phyloP scores from a whole-genome alignment of 139 green algal genomes.

The Parachlorella kessleri region DNA sequence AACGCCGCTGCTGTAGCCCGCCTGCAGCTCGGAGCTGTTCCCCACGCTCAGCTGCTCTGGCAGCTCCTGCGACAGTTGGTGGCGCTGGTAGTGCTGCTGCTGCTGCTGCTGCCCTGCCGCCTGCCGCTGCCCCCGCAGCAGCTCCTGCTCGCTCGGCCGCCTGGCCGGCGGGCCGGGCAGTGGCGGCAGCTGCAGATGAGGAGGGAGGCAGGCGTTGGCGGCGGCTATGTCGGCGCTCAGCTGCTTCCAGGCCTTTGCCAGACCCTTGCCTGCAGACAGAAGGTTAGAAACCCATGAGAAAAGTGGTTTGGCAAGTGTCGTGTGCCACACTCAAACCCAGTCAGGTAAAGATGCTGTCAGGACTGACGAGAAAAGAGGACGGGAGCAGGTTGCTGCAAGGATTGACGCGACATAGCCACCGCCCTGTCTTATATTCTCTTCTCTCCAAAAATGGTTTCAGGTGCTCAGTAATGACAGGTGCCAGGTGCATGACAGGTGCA shows the following conservation, averaged over 20 bases:
- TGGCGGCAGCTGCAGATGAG: conserved; percentile 30
- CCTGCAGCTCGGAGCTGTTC: no score
- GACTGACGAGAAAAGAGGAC: no score
- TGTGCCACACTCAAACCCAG: background rate
- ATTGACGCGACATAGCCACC: no score
- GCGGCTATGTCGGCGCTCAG: conserved; percentile 48
- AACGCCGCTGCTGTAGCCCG: no score
- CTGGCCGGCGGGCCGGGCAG: background rate
- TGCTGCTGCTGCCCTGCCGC: background rate
- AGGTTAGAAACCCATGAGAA: background rate
- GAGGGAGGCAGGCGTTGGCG: conserved; percentile 45
- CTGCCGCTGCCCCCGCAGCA: background rate
- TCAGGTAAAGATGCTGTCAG: no score
- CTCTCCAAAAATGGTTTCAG: background rate
- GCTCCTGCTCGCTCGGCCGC: background rate
- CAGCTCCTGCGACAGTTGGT: background rate
- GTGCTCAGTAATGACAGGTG: background rate
- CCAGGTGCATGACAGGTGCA: background rate
- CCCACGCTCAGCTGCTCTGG: background rate
- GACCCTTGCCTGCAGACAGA: conserved; percentile 18
- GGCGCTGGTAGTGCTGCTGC: background rate
- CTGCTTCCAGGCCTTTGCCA: conserved; percentile 35
- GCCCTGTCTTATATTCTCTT: no score
- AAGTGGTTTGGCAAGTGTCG: background rate
- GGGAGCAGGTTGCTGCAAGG: no score